Evolutionary conservation across 2,329 filamentous ascomycete species (phyloP).

Genomic region (Atkinsonella hypoxylon): DNA sequence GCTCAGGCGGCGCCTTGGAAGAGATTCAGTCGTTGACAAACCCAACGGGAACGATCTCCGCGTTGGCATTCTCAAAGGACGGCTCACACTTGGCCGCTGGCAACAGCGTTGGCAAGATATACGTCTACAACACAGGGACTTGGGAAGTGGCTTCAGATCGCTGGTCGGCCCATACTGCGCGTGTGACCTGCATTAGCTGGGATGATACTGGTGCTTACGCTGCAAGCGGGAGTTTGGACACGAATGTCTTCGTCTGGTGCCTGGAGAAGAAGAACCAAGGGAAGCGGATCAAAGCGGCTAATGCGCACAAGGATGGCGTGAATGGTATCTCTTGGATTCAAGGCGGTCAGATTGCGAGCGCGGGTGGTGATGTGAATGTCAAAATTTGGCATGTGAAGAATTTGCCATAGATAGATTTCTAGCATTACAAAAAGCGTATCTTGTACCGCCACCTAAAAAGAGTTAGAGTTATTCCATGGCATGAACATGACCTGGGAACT

Average conservation of each 20-base stretch:
- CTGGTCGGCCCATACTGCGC: slow-evolving; percentile 49
- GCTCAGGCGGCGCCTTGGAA: slow-evolving; percentile 42
- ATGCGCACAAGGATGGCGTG: slow-evolving; percentile 94
- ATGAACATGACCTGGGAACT: background rate
- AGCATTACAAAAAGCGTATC: background rate
- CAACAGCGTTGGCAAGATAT: slow-evolving; percentile 75
- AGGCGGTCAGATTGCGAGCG: slow-evolving; percentile 59
- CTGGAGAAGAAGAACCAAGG: slow-evolving; percentile 66
- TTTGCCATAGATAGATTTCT: slow-evolving; percentile 16
- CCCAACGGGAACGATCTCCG: slow-evolving; percentile 61
- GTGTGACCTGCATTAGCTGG: slow-evolving; percentile 57
- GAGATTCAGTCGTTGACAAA: slow-evolving; percentile 48
- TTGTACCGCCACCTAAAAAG: too few relatives aligned
- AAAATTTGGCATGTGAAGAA: slow-evolving; percentile 62
- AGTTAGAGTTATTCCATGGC: too few relatives aligned
- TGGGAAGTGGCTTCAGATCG: slow-evolving; percentile 67
- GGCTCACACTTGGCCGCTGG: slow-evolving; percentile 73
- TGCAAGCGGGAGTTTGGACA: slow-evolving; percentile 78
- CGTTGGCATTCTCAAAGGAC: slow-evolving; percentile 70
- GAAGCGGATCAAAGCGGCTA: slow-evolving; percentile 68
- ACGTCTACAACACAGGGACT: slow-evolving; percentile 54
- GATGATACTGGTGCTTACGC: slow-evolving; percentile 65
- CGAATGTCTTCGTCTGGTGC: slow-evolving; percentile 88
- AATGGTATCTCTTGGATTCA: slow-evolving; percentile 74
- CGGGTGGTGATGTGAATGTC: slow-evolving; percentile 77